Conservation (phyloP, 2,329 filamentous ascomycete genomes). For the Cryoendolithus antarcticus region DNA sequence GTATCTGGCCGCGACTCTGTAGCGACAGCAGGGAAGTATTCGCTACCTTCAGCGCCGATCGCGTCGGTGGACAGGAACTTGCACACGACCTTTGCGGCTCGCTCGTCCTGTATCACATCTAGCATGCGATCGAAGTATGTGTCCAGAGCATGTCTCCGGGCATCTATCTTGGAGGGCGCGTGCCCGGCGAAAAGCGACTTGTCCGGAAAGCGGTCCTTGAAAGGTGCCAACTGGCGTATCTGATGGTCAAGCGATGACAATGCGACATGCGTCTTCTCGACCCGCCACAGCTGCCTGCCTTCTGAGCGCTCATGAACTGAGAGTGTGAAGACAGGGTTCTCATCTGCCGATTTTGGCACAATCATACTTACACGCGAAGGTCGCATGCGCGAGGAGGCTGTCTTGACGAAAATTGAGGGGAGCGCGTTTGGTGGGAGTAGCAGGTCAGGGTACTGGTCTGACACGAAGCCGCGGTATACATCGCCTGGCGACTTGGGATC, state of each 20-base stretch:
- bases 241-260: conserved; percentile 71
- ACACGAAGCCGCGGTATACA: conserved; percentile 67
- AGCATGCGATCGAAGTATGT: conserved; percentile 75
- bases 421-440: conserved; percentile 80
- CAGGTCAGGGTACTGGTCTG: conserved; percentile 76
- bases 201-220: conserved; percentile 69
- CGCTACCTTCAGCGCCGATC: conserved; percentile 41
- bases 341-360: conserved; percentile 66
- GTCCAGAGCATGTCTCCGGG: conserved; percentile 67
- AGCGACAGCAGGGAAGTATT: conserved; percentile 26
- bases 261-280: conserved; percentile 81
- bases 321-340: conserved; percentile 87
- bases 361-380: conserved; percentile 79
- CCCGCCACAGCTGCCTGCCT: conserved; percentile 72
- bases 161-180: conserved; percentile 85
- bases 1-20: conserved; percentile 23
- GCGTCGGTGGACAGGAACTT: conserved; percentile 66
- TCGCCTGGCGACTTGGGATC: conserved; percentile 24
- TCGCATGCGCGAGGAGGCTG: conserved; percentile 88
- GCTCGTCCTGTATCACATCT: conserved; percentile 67
- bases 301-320: conserved; percentile 70
- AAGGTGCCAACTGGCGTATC: conserved; percentile 59
- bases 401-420: conserved; percentile 70
- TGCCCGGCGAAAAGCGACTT: conserved; percentile 80
- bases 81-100: conserved; percentile 69